These are phyloP conservation scores for Populus pruinosa DNA, from an alignment of 345 rosid genomes.

Conservation along the genomic window DNA sequence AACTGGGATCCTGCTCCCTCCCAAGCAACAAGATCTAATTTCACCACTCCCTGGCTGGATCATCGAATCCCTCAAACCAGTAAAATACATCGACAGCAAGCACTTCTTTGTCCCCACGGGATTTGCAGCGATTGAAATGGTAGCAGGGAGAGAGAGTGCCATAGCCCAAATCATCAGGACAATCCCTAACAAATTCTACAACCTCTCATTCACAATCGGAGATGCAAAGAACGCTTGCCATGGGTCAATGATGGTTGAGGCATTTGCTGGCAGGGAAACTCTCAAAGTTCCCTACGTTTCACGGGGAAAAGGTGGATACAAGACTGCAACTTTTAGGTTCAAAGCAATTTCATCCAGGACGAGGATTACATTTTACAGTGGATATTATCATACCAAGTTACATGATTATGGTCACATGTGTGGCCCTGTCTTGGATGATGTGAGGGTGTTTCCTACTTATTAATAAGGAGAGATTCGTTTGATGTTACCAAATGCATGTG, in stretches of 20 bases:
- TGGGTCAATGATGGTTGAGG: conserved; percentile 80
- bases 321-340: conserved; percentile 45
- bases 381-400: conserved; percentile 66
- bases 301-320: conserved; percentile 49
- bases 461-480: not conserved
- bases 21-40: conserved; percentile 42
- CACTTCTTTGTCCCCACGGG: conserved; percentile 73
- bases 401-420: conserved; percentile 75
- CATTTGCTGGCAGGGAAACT: conserved; percentile 51
- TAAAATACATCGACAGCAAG: conserved; percentile 61
- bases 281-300: conserved; percentile 45
- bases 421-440: conserved; percentile 81
- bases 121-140: conserved; percentile 54
- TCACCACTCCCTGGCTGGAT: conserved; percentile 93
- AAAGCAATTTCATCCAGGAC: conserved; percentile 47
- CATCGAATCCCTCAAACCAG: conserved; percentile 76
- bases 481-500: not conserved
- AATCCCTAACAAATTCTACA: conserved; percentile 39
- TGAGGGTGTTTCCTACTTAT: conserved; percentile 31
- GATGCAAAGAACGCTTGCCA: conserved; percentile 80
- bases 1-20: conserved; percentile 70
- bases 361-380: conserved; percentile 67
- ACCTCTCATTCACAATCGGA: conserved; percentile 54
- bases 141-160: conserved; percentile 84
- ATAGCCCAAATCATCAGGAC: conserved; percentile 76